Conservation (phyloP, 164 flowering plant genomes). For the Brasenia schreberi region DNA sequence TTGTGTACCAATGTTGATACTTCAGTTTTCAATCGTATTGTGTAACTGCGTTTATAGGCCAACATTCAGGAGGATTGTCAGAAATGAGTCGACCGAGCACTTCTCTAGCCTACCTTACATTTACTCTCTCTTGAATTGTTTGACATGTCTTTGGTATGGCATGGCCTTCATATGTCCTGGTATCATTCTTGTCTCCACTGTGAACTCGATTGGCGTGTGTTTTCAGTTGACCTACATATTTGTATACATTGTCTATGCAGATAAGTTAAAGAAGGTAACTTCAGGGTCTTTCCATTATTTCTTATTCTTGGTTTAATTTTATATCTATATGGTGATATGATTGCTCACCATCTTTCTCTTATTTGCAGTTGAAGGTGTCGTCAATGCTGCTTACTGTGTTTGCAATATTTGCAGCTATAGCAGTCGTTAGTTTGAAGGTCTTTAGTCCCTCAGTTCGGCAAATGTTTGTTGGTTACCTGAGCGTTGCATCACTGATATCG, state of each 20-base stretch:
- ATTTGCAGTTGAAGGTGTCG: slow-evolving; percentile 39
- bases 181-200: slow-evolving; percentile 48
- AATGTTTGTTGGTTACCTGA: slow-evolving; percentile 50
- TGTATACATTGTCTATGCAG: slow-evolving; percentile 42
- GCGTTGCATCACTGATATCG: slow-evolving; percentile 56
- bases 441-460: slow-evolving; percentile 28
- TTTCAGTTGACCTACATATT: slow-evolving; percentile 46
- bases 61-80: slow-evolving; percentile 61
- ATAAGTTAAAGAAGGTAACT: slow-evolving; percentile 35
- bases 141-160: slow-evolving; percentile 70
- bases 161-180: slow-evolving; percentile 40
- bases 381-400: slow-evolving; percentile 42
- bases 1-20: background rate
- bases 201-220: slow-evolving; percentile 58
- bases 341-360: background rate
- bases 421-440: slow-evolving; percentile 29
- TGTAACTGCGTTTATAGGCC: slow-evolving; percentile 32
- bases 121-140: slow-evolving; percentile 68
- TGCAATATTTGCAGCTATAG: slow-evolving; percentile 25
- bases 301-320: background rate
- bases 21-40: background rate
- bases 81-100: slow-evolving; percentile 61
- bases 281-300: slow-evolving; percentile 1
- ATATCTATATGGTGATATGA: too few species aligned
- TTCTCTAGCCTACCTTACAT: slow-evolving; percentile 86